Evolutionary conservation across 108 stramenopile species (phyloP).

Genomic region (Craspedostauros australis): DNA sequence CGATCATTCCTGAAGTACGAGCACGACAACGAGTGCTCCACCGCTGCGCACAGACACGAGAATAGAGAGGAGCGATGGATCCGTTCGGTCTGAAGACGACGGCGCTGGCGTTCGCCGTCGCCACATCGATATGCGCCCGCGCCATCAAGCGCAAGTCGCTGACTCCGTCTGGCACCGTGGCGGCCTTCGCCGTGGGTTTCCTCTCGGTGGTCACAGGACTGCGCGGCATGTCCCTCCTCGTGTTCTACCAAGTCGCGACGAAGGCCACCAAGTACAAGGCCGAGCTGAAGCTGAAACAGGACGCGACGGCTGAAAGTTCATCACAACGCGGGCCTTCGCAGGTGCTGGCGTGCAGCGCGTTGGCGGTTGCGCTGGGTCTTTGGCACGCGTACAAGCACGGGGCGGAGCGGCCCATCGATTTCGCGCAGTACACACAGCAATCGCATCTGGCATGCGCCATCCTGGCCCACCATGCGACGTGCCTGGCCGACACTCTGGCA

Average conservation of each 20-base stretch:
- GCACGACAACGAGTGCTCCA: too few species aligned
- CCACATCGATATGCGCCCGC: slow-evolving; percentile 31
- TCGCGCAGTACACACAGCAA: slow-evolving; percentile 4
- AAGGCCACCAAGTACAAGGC: slow-evolving; percentile 72
- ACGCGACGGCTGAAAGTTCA: slow-evolving; percentile 35
- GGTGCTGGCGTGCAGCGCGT: slow-evolving; percentile 63
- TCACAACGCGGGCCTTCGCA: slow-evolving; percentile 56
- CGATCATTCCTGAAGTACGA: too few species aligned
- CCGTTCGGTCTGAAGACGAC: slow-evolving; percentile 32
- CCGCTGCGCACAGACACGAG: too few species aligned
- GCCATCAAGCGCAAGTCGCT: slow-evolving; percentile 47
- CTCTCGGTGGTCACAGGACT: slow-evolving; percentile 44
- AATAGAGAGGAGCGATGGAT: too few species aligned
- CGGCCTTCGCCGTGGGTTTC: slow-evolving; percentile 71
- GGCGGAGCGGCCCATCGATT: slow-evolving; percentile 44
- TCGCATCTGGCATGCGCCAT: slow-evolving; percentile 55
- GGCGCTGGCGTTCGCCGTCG: slow-evolving; percentile 19
- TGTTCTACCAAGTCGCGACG: slow-evolving; percentile 72
- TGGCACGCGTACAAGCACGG: slow-evolving; percentile 49
- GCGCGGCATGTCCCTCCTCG: slow-evolving; percentile 59
- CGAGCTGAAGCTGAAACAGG: slow-evolving; percentile 36
- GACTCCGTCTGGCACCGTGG: slow-evolving; percentile 46
- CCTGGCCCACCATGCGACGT: slow-evolving; percentile 74
- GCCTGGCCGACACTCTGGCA: slow-evolving; percentile 75
- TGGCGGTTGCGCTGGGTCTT: slow-evolving; percentile 46